These are phyloP conservation scores for Phytophthora europaea DNA, from an alignment of 352 stramenopile genomes.

Conservation along the genomic window DNA sequence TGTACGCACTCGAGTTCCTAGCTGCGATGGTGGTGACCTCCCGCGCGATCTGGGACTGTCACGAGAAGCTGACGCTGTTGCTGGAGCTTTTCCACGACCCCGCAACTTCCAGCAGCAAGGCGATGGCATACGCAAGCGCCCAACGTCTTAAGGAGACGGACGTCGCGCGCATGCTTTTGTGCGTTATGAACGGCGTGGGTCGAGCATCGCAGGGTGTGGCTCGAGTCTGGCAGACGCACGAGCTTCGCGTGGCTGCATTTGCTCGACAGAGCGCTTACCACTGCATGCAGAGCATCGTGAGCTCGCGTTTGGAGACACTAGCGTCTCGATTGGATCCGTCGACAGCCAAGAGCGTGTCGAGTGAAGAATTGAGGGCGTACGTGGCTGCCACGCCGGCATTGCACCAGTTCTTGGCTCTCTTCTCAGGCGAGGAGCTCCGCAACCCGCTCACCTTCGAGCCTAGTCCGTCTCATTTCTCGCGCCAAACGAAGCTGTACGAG, in stretches of 20 bases:
- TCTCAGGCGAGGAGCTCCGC: conserved; percentile 66
- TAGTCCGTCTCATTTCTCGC: conserved; percentile 21
- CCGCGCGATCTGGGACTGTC: conserved; percentile 66
- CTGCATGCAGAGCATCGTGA: conserved; percentile 28
- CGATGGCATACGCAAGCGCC: conserved; percentile 5
- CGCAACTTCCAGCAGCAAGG: conserved; percentile 24
- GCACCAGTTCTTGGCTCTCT: conserved; percentile 63
- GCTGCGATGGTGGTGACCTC: conserved; percentile 65
- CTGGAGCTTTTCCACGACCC: conserved; percentile 69
- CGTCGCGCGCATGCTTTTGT: conserved; percentile 62
- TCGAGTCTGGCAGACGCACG: conserved; percentile 48
- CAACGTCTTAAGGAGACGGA: conserved; percentile 66
- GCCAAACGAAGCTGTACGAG: conserved; percentile 59
- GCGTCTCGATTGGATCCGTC: background rate
- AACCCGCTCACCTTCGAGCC: conserved; percentile 69
- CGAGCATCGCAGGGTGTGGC: conserved; percentile 62
- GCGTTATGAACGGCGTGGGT: conserved; percentile 61
- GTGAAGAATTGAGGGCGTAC: conserved; percentile 46
- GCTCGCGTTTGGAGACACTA: background rate
- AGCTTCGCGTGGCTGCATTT: conserved; percentile 26
- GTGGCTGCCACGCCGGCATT: conserved; percentile 45
- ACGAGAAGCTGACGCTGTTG: conserved; percentile 67
- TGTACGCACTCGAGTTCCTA: conserved; percentile 76
- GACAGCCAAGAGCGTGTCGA: conserved; percentile 23
- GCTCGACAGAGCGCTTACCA: conserved; percentile 33